Evolutionary conservation across 2,329 filamentous ascomycete species (phyloP).

Genomic region (Pseudogymnoascus sp.): DNA sequence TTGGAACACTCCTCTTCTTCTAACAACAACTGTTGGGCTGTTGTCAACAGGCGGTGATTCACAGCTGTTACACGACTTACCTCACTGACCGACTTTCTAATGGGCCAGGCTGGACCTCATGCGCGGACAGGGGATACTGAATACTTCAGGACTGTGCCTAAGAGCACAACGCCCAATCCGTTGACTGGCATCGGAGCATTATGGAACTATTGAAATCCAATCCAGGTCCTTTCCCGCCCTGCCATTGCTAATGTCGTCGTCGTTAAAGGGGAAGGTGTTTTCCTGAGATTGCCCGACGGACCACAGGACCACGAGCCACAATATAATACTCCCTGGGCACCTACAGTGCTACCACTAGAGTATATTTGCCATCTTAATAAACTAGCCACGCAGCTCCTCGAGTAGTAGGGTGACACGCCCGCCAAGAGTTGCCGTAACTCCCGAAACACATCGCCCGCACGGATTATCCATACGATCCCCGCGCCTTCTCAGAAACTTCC

Average conservation of each 20-base stretch:
- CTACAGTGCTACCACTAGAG: background rate
- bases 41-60: background rate
- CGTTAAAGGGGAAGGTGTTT: background rate
- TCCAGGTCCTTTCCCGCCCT: background rate
- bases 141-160: background rate
- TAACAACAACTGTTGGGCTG: background rate
- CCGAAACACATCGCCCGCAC: background rate
- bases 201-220: slow-evolving; percentile 6
- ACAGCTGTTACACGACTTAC: background rate
- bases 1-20: background rate
- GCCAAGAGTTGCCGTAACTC: background rate
- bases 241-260: background rate
- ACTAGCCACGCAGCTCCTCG: slow-evolving; percentile 2
- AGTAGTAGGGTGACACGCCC: slow-evolving; percentile 1
- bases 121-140: background rate
- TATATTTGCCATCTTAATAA: slow-evolving; percentile 1
- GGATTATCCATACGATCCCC: slow-evolving; percentile 3
- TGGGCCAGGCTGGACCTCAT: slow-evolving; percentile 3
- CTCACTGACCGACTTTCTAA: slow-evolving; percentile 4
- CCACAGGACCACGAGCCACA: background rate
- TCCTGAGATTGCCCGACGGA: background rate
- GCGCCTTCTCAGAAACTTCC: background rate
- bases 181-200: background rate
- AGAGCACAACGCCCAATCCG: background rate
- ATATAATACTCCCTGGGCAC: background rate